A percentile compares a stretch with the other conserved stretches of the same genome.
Evolutionary conservation across 305 asterid species (phyloP).

Genomic region (Nicotiana rustica): DNA sequence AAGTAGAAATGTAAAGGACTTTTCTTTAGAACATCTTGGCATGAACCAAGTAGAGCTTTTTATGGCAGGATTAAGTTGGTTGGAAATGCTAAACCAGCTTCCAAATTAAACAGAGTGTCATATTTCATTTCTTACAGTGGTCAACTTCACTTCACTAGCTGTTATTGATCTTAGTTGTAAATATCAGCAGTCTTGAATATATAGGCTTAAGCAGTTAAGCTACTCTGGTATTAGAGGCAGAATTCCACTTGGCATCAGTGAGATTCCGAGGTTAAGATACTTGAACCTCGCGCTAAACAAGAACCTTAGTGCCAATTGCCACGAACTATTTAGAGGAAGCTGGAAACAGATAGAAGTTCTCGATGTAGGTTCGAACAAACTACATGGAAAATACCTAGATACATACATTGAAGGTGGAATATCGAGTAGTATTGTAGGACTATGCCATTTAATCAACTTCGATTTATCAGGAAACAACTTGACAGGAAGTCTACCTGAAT

Average conservation of each 20-base stretch:
- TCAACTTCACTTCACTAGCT: no score
- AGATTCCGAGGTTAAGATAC: constrained; percentile 44
- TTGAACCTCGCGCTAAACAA: constrained; percentile 50
- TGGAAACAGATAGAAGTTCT: constrained; percentile 57
- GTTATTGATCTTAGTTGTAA: constrained; percentile 23
- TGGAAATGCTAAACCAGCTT: no score
- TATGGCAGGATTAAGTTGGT: no score
- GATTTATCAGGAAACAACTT: constrained; percentile 33
- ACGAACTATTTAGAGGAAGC: constrained; percentile 44
- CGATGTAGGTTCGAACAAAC: constrained; percentile 41
- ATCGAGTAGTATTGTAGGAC: constrained; percentile 31
- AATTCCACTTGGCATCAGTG: constrained; percentile 52
- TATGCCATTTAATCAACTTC: constrained; percentile 27
- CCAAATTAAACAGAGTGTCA: no score
- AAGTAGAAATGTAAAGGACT: no score
- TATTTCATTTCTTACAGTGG: no score
- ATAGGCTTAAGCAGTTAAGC: constrained; percentile 41
- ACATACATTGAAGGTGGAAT: constrained; percentile 36
- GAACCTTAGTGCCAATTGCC: constrained; percentile 51
- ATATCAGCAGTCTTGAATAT: constrained; percentile 52
- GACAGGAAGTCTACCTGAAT: constrained; percentile 52
- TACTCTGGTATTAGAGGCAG: constrained; percentile 51
- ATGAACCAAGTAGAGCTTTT: no score
- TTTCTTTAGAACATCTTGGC: no score
- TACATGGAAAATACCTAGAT: constrained; percentile 55